Evolutionary conservation across 2,329 filamentous ascomycete species (phyloP).

Genomic region (Sodiomyces alkalinus): DNA sequence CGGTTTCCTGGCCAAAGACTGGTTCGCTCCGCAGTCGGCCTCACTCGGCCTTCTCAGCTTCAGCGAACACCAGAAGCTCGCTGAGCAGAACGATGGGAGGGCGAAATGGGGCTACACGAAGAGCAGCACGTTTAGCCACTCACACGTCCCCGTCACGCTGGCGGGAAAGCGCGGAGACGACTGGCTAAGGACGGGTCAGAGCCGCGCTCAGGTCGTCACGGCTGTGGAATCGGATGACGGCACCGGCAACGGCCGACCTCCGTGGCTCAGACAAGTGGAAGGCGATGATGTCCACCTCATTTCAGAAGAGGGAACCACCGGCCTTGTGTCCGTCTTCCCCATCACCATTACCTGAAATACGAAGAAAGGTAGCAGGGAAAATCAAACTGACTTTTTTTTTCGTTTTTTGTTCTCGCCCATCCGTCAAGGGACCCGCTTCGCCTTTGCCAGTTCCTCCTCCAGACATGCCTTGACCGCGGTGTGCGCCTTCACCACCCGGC

Average conservation of each 20-base stretch:
- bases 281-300: conserved; percentile 46
- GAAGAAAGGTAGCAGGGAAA: no score
- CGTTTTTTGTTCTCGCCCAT: no score
- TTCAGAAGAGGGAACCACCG: conserved; percentile 42
- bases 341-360: no score
- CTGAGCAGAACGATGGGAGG: conserved; percentile 40
- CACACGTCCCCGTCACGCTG: conserved; percentile 17
- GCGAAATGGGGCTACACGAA: conserved; percentile 33
- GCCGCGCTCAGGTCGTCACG: conserved; percentile 37
- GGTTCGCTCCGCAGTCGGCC: conserved; percentile 45
- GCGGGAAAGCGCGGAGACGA: conserved; percentile 35
- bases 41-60: conserved; percentile 54
- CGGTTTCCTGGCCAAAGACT: conserved; percentile 60
- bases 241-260: conserved; percentile 29
- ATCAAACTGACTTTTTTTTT: no score
- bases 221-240: conserved; percentile 14
- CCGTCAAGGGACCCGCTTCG: conserved; percentile 44
- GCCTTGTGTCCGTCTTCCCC: conserved; percentile 44
- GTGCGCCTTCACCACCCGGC: conserved; percentile 54
- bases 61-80: conserved; percentile 49
- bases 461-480: conserved; percentile 39
- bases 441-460: conserved; percentile 51
- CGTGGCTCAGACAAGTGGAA: conserved; percentile 41
- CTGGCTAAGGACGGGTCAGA: conserved; percentile 51
- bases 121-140: conserved; percentile 43